Evolutionary conservation across 2,329 filamentous ascomycete genomes (phyloP).

Genomic region (Pezicula neosporulosa): DNA sequence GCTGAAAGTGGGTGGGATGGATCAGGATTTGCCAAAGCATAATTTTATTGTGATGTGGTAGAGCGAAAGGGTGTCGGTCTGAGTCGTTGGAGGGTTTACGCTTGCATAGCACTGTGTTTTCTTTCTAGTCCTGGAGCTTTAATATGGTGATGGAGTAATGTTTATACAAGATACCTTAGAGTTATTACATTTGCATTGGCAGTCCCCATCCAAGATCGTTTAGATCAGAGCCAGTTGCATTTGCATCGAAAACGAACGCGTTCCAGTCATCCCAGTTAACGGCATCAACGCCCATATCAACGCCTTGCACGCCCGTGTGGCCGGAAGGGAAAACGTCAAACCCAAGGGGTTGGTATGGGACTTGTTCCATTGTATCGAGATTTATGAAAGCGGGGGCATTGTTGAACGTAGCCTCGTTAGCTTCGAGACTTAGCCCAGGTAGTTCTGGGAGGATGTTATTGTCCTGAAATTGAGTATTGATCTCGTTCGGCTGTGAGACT

Average conservation of each 20-base stretch:
- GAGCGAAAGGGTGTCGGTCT: background rate
- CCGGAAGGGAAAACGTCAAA: background rate
- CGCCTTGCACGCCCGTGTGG: background rate
- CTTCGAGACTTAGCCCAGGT: background rate
- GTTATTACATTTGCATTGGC: background rate
- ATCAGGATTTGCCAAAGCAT: slow-evolving; percentile 8
- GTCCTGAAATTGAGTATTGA: background rate
- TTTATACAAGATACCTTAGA: background rate
- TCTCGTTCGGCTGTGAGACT: background rate
- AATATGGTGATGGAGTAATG: background rate
- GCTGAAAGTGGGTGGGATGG: slow-evolving; percentile 10
- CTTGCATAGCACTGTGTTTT: background rate
- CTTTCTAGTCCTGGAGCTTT: background rate
- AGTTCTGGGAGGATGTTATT: background rate
- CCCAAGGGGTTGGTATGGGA: background rate
- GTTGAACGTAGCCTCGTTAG: background rate
- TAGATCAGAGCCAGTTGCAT: background rate
- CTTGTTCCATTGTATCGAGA: too few relatives aligned
- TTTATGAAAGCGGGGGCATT: too few relatives aligned
- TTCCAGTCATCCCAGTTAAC: background rate
- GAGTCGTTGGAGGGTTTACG: background rate
- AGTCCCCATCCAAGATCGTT: background rate
- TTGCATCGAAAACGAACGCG: background rate
- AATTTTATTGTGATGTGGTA: background rate
- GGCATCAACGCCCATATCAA: background rate